Evolutionary conservation across 192 early-diverging fungal species (phyloP).

Genomic region (Backusella macrospora): DNA sequence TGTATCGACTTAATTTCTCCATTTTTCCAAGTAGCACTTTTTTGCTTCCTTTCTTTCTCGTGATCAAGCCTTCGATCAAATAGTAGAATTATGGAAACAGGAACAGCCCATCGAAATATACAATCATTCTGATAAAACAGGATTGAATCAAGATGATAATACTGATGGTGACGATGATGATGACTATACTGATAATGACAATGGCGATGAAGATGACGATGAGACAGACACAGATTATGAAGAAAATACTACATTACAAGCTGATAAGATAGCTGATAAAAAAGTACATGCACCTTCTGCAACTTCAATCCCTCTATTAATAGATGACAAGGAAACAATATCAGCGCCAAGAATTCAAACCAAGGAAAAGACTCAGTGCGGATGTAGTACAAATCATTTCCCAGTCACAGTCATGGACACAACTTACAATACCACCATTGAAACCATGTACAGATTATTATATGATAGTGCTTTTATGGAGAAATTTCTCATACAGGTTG

Average conservation of each 20-base stretch:
- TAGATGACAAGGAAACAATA: not conserved
- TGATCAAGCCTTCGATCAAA: slow-evolving; percentile 73
- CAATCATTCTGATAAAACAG: not conserved
- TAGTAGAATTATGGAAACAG: slow-evolving; percentile 66
- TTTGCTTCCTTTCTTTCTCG: slow-evolving; percentile 89
- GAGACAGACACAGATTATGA: slow-evolving; percentile 16
- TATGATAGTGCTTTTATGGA: slow-evolving; percentile 53
- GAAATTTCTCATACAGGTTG: slow-evolving; percentile 46
- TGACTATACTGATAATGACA: slow-evolving; percentile 15
- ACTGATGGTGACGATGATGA: slow-evolving; percentile 11
- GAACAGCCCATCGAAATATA: slow-evolving; percentile 20
- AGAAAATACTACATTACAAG: slow-evolving; percentile 18
- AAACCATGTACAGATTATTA: slow-evolving; percentile 55
- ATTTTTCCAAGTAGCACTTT: slow-evolving; percentile 51
- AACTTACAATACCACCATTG: slow-evolving; percentile 48
- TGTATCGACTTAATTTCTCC: not conserved
- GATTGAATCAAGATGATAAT: not conserved
- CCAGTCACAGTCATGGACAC: slow-evolving; percentile 46
- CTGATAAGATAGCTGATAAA: not conserved
- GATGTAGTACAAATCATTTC: slow-evolving; percentile 54
- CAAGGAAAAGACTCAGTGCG: slow-evolving; percentile 47
- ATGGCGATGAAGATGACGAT: slow-evolving; percentile 8
- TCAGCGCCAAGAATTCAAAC: slow-evolving; percentile 7
- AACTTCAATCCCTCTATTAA: not conserved
- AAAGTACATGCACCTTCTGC: not conserved